Evolutionary conservation across 1,284 basidiomycete species (phyloP).

Genomic region (Moesziomyces parantarcticus): DNA sequence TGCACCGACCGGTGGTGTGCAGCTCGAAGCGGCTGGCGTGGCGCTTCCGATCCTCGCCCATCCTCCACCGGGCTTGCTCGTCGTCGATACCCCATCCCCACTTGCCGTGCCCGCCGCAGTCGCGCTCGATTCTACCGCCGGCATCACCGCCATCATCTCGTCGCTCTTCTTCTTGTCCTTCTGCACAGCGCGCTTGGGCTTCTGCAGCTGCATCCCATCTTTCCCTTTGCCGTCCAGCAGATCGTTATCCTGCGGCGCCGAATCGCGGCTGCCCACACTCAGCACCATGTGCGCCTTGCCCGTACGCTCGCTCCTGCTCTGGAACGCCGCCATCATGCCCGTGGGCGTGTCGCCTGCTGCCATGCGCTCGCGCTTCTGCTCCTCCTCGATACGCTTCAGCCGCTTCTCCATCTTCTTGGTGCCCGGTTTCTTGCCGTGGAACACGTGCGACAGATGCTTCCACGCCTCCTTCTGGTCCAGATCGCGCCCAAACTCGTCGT

Average conservation of each 20-base stretch:
- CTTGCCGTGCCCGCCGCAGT: slow-evolving; percentile 2
- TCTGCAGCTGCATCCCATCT: slow-evolving; percentile 27
- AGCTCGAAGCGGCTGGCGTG: slow-evolving; percentile 16
- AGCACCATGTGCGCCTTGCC: slow-evolving; percentile 67
- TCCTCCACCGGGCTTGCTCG: slow-evolving; percentile 26
- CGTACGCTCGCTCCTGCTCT: slow-evolving; percentile 57
- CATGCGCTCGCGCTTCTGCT: slow-evolving; percentile 63
- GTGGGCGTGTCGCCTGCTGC: slow-evolving; percentile 64
- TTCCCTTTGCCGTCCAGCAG: slow-evolving; percentile 38
- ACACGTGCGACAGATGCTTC: slow-evolving; percentile 67
- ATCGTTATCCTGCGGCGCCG: slow-evolving; percentile 63
- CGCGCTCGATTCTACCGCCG: slow-evolving; percentile 3
- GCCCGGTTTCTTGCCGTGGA: slow-evolving; percentile 66
- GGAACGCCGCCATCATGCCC: slow-evolving; percentile 63
- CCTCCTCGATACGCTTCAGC: slow-evolving; percentile 61
- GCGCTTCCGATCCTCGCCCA: slow-evolving; percentile 44
- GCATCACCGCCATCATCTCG: slow-evolving; percentile 12
- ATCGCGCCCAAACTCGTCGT: slow-evolving; percentile 86
- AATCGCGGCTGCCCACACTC: slow-evolving; percentile 59
- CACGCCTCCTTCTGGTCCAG: slow-evolving; percentile 85
- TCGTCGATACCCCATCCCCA: slow-evolving; percentile 11
- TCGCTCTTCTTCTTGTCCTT: slow-evolving; percentile 9
- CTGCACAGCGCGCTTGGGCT: slow-evolving; percentile 1
- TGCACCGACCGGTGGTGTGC: not conserved
- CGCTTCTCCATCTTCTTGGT: slow-evolving; percentile 63